Conservation (phyloP, 768 basidiomycete species). For the Leccinum sublutescens region DNA sequence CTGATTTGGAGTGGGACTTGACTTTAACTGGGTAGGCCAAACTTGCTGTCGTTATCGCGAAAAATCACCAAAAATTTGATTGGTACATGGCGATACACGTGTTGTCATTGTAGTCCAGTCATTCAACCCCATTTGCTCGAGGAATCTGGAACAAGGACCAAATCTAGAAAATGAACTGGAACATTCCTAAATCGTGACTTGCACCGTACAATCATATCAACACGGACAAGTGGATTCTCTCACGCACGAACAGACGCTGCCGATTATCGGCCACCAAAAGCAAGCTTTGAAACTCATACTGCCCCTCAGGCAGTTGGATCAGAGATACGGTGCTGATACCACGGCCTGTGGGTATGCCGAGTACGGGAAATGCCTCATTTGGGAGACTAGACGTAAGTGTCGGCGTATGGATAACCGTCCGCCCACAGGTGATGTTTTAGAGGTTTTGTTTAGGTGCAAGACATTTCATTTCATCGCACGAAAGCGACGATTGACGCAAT, state of each 20-base stretch:
- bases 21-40: slow-evolving; percentile 9
- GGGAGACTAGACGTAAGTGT: background rate
- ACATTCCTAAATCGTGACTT: slow-evolving; percentile 27
- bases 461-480: slow-evolving; percentile 2
- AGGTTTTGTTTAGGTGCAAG: background rate
- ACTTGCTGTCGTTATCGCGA: slow-evolving; percentile 4
- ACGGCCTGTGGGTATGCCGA: slow-evolving; percentile 12
- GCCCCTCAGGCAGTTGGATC: slow-evolving; percentile 21
- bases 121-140: slow-evolving; percentile 13
- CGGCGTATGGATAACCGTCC: background rate
- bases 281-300: slow-evolving; percentile 23
- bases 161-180: slow-evolving; percentile 21
- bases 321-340: slow-evolving; percentile 20
- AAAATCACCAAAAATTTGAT: slow-evolving; percentile 1
- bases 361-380: slow-evolving; percentile 7
- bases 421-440: background rate
- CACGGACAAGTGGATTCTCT: slow-evolving; percentile 15
- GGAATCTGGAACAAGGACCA: slow-evolving; percentile 19
- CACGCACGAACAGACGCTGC: slow-evolving; percentile 26
- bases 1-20: slow-evolving; percentile 16
- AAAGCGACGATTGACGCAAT: slow-evolving; percentile 14
- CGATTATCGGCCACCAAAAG: slow-evolving; percentile 19
- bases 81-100: slow-evolving; percentile 27
- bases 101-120: slow-evolving; percentile 7
- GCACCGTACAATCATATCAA: slow-evolving; percentile 23